Percentiles rank a stretch among this genome's conserved stretches.
Conservation (phyloP, 1,284 basidiomycete species). For the Cryptococcus maquisensis region DNA sequence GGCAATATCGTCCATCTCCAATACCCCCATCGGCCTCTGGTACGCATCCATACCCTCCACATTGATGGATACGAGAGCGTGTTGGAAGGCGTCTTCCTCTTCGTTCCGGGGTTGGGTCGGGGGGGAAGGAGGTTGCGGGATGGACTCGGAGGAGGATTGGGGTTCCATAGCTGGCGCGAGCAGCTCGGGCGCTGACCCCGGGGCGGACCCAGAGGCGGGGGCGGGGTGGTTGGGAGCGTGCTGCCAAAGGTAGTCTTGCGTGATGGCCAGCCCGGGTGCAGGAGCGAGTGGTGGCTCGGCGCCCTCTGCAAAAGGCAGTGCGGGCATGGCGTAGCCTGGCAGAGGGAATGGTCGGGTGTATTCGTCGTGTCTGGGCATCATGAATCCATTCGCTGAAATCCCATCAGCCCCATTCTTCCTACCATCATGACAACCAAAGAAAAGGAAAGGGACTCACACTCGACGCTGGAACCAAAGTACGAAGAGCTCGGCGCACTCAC, state of each 20-base stretch:
- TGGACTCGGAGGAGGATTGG: background rate
- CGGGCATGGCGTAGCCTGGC: background rate
- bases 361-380: background rate
- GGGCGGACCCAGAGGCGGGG: background rate
- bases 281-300: background rate
- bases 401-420: background rate
- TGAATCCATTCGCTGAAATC: background rate
- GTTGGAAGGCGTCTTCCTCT: background rate
- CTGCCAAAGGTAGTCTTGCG: background rate
- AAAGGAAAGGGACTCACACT: background rate
- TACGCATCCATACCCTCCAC: background rate
- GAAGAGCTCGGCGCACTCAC: background rate
- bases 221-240: background rate
- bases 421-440: background rate
- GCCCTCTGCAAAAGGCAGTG: background rate
- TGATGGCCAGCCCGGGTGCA: background rate
- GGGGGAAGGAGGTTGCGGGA: background rate
- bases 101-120: background rate
- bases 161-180: background rate
- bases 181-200: background rate
- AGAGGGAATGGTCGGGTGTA: background rate
- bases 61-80: background rate
- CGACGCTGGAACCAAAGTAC: background rate
- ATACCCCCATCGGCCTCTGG: slow-evolving; percentile 4
- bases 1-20: slow-evolving; percentile 11